These are phyloP conservation scores for Citrullus amarus DNA, from an alignment of 306 rosid genomes.

Conservation along the genomic window DNA sequence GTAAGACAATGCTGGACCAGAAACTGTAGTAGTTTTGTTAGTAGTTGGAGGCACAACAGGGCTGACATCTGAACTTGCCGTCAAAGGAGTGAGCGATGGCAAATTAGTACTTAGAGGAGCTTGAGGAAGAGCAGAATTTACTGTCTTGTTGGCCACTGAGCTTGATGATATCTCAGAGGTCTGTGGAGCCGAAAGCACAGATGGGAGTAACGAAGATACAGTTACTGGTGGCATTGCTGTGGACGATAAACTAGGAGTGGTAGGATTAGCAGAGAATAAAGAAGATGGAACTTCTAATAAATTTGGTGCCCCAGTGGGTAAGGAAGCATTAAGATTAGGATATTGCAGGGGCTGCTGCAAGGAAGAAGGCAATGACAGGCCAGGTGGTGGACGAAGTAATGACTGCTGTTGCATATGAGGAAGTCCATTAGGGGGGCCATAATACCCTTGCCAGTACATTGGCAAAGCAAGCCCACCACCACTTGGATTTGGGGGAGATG, in stretches of 20 bases:
- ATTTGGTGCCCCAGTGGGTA: conserved; percentile 51
- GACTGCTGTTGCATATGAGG: conserved; percentile 76
- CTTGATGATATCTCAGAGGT: conserved; percentile 43
- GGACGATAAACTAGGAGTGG: conserved; percentile 28
- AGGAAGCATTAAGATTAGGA: conserved; percentile 45
- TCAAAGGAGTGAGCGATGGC: conserved; percentile 39
- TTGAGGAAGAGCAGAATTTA: conserved; percentile 29
- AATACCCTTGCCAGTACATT: conserved; percentile 96
- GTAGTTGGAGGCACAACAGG: conserved; percentile 29
- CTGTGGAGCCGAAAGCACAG: conserved; percentile 26
- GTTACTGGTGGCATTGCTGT: conserved; percentile 26
- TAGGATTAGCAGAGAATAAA: conserved; percentile 32
- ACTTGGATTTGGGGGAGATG: conserved; percentile 62
- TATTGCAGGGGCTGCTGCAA: conserved; percentile 72
- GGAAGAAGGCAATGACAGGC: conserved; percentile 60
- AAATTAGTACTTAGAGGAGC: conserved; percentile 25
- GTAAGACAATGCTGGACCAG: conserved; percentile 35
- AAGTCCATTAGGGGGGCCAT: conserved; percentile 71
- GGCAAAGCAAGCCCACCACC: conserved; percentile 75
- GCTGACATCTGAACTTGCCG: conserved; percentile 37
- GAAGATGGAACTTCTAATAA: conserved; percentile 47
- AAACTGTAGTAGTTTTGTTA: conserved; percentile 35
- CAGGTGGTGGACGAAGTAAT: conserved; percentile 74
- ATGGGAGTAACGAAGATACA: conserved; percentile 27
- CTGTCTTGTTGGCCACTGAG: conserved; percentile 39